Percentiles rank a stretch among this genome's conserved stretches.
Evolutionary conservation across 441 rosid genomes (phyloP).

Genomic region (Croton laevigatus): DNA sequence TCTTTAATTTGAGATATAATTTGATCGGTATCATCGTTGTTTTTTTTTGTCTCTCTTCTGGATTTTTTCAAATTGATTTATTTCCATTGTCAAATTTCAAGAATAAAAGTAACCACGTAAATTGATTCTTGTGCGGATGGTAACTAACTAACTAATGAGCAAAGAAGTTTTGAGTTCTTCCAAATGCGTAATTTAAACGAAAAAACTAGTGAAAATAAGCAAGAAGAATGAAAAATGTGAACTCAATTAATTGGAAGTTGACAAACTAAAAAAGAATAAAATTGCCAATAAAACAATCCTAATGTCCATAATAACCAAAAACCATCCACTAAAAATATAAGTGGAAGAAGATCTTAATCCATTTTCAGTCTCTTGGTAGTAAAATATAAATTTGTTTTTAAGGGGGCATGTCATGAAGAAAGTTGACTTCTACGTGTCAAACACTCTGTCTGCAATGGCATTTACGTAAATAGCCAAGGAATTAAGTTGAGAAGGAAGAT

Average conservation of each 20-base stretch:
- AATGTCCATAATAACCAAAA: background rate
- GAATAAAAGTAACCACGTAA: too few species aligned
- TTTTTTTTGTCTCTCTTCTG: too few species aligned
- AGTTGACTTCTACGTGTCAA: conserved; percentile 1
- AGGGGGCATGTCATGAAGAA: too few species aligned
- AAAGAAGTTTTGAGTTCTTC: background rate
- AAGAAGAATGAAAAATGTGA: too few species aligned
- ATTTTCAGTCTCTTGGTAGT: background rate
- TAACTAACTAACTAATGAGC: background rate
- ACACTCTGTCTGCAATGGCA: background rate
- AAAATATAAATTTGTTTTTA: background rate
- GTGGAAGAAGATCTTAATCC: conserved; percentile 4
- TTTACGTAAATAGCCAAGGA: background rate
- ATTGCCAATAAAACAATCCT: background rate
- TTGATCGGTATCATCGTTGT: too few species aligned
- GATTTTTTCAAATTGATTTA: too few species aligned
- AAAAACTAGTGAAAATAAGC: too few species aligned
- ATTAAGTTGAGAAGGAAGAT: too few species aligned
- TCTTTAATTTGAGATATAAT: too few species aligned
- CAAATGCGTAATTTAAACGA: background rate
- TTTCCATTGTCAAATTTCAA: background rate
- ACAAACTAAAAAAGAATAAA: background rate
- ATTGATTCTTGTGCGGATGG: too few species aligned
- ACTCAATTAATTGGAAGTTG: background rate
- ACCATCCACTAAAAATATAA: background rate